Base-by-base conservation (phyloP, 345 rosid genomes). In the Populus alba region DNA sequence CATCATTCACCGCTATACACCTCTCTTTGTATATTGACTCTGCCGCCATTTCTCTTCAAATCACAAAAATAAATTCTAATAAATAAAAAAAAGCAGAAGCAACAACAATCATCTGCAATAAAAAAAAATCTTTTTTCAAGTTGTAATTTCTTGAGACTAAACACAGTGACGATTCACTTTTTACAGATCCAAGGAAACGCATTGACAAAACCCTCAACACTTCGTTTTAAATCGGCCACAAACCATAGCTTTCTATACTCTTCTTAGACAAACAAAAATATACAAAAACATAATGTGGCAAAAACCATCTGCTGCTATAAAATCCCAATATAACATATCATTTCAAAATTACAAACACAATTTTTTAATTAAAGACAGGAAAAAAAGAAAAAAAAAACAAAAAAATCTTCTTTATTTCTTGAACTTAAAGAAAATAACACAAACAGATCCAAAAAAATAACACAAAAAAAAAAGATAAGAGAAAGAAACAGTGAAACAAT, bases 21-120 rank as follows among this genome's bases (percentile, higher is more conserved):
- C 97, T 92, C 90, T 92, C 99, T 81, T 86, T 91, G 87, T 90
- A 96, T 65, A 96, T 94, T 11, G 97, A 92, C 85, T 96, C 99
- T 31, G 94, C 97, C 9, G 97, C 98, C 72, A 84, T 57, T 88
- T 92, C 97, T 86, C 99, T 96, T 81, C 92, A 90, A 65, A 81
- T 66, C 35, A 81, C 72, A 72, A 78, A 86, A 73, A 37, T 8
- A 79, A 75, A 75, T 23, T 59, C 65, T n/a, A 59, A 59, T 59
- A 10, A 37, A n/a, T n/a, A 70, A 70, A 78, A 79, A 70, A 29
- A 47, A 73, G 72, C 41, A 72, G 72, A 80, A 67, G 63, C 29
- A 71, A 78, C 43, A 9, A 5, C 45, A 37, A 68, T 49, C 49
- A 79, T 74, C 70, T 35, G 55, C 78, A 75, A 72, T 13, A 43